Base-by-base conservation (phyloP, 257 asterid genomes). In the Rehmannia glutinosa region DNA sequence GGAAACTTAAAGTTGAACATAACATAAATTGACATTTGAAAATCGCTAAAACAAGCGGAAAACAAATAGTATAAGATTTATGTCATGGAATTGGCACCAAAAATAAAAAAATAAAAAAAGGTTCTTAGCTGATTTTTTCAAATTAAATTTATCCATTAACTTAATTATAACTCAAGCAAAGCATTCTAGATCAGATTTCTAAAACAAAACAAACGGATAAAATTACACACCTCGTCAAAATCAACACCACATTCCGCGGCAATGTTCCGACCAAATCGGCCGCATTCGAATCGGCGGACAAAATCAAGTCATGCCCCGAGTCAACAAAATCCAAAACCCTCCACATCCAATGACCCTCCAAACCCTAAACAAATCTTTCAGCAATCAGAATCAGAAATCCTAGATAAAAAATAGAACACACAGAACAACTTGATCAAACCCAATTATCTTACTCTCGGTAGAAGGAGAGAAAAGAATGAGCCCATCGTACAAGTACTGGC, bases 271-370 rank as follows among this genome's bases (percentile, higher is more conserved):
- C 84, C 75, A 86, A 80, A 81, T 82, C 95, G 20, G 95, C 84
- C 0, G 92, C 96, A 75, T 74, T 79, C 0, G 81, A 80, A 78
- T 89, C 96, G 2, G 90, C 96, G 6, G 96, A 87, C 80, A 89
- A 66, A 72, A 89, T 82, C 86, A 87, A 73, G 74, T 89, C 97
- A 78, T 75, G 91, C 10, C 97, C 97, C 0, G 97, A 87, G 79
- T 89, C 95, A 78, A 87, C 89, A 64, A 89, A 89, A 64, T 85
- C 89, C 82, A 89, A 56, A 61, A 89, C 80, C 38, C 85, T 89
- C 73, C 78, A 82, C 61, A 75, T 85, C 91, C 86, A 89, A 82
- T 19, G 92, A 78, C 57, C 97, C 97, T 56, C 97, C 95, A 68
- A 87, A 78, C 71, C 87, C 97, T 87, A 49, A 16, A 69, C 49